phyloP scores from a whole-genome alignment of 345 rosid genomes.

The Hirschfeldia incana region DNA sequence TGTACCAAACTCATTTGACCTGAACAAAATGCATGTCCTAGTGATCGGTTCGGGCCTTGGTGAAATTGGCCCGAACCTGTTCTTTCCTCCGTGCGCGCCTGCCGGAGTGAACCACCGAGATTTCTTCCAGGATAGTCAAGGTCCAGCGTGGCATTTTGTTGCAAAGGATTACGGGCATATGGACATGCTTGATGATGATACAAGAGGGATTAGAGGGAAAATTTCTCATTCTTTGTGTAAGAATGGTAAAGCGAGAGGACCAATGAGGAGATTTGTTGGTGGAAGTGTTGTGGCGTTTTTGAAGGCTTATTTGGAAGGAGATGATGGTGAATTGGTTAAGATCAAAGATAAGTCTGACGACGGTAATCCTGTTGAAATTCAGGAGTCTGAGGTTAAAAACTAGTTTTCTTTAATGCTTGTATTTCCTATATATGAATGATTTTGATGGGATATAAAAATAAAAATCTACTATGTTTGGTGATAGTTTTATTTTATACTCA shows the following conservation, averaged over 20 bases:
- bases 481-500: too few species aligned
- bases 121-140: conserved; percentile 62
- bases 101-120: conserved; percentile 70
- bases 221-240: conserved; percentile 63
- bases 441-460: too few species aligned
- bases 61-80: conserved; percentile 45
- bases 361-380: conserved; percentile 55
- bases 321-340: conserved; percentile 48
- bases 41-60: conserved; percentile 84
- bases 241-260: conserved; percentile 61
- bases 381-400: conserved; percentile 45
- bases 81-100: conserved; percentile 81
- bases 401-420: background rate
- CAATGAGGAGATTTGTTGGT: conserved; percentile 80
- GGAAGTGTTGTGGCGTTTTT: conserved; percentile 68
- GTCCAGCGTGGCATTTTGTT: conserved; percentile 72
- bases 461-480: too few species aligned
- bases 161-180: conserved; percentile 76
- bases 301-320: conserved; percentile 60
- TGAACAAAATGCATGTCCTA: conserved; percentile 53
- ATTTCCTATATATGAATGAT: too few species aligned
- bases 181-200: conserved; percentile 82
- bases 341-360: conserved; percentile 51
- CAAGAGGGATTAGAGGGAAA: conserved; percentile 62
- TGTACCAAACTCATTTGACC: conserved; percentile 62